phyloP scores from a whole-genome alignment of 225 moss, liverwort and hornwort genomes.

The Straminergon stramineum region DNA sequence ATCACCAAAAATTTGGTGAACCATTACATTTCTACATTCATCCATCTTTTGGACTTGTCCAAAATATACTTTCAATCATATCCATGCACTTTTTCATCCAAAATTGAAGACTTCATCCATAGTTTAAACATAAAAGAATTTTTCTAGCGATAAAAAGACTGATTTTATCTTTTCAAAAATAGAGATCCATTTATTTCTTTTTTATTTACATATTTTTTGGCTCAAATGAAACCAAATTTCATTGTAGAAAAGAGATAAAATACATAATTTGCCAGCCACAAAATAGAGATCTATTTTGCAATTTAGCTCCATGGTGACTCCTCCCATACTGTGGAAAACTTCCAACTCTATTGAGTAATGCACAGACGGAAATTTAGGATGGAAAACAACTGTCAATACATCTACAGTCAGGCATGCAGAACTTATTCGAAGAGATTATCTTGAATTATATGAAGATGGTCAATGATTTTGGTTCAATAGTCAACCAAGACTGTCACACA shows the following conservation, averaged over 20 bases:
- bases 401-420: background rate
- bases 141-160: background rate
- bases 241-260: no score
- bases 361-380: background rate
- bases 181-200: no score
- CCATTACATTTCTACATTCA: background rate
- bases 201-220: no score
- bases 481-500: background rate
- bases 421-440: background rate
- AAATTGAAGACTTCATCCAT: background rate
- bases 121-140: no score
- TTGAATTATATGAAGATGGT: background rate
- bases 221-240: no score
- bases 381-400: background rate
- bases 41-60: background rate
- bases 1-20: background rate
- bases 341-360: background rate
- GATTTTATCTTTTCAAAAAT: background rate
- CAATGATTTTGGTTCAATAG: background rate
- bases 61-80: background rate
- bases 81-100: background rate
- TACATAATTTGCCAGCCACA: no score
- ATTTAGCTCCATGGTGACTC: background rate
- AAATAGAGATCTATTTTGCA: background rate
- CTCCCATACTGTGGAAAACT: no score